phyloP scores from a whole-genome alignment of 306 rosid genomes.

The Ceratonia siliqua region DNA sequence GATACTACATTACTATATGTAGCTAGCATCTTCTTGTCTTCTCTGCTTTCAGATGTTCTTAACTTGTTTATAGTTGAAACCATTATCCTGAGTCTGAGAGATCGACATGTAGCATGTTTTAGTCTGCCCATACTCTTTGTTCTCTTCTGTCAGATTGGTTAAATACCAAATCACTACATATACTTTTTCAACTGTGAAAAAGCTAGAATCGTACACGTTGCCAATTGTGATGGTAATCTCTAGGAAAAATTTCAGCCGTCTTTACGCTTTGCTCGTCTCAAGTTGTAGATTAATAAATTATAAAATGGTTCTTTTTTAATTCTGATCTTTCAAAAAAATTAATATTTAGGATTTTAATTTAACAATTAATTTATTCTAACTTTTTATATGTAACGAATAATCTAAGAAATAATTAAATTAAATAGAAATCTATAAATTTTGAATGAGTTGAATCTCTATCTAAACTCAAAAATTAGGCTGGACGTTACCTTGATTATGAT shows the following conservation, averaged over 20 bases:
- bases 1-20: neutral
- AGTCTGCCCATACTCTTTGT: slow-evolving; percentile 13
- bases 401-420: too few species aligned
- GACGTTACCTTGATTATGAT: too few species aligned
- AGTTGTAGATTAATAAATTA: neutral
- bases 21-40: slow-evolving; percentile 30
- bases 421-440: too few species aligned
- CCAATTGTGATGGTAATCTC: neutral
- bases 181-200: slow-evolving; percentile 14
- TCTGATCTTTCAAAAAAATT: too few species aligned
- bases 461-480: too few species aligned
- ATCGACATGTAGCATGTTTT: slow-evolving; percentile 20
- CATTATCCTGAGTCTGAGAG: slow-evolving; percentile 1
- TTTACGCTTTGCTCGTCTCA: neutral
- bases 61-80: slow-evolving; percentile 10
- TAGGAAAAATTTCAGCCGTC: neutral
- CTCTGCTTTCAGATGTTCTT: slow-evolving; percentile 32
- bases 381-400: too few species aligned
- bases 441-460: too few species aligned
- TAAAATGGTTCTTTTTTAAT: too few species aligned
- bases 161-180: neutral
- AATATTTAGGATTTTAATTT: too few species aligned
- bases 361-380: too few species aligned
- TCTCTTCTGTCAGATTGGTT: neutral
- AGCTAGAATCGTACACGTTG: slow-evolving; percentile 3